Conservation (phyloP, 2,329 filamentous ascomycete genomes). For the Oidium heveae region DNA sequence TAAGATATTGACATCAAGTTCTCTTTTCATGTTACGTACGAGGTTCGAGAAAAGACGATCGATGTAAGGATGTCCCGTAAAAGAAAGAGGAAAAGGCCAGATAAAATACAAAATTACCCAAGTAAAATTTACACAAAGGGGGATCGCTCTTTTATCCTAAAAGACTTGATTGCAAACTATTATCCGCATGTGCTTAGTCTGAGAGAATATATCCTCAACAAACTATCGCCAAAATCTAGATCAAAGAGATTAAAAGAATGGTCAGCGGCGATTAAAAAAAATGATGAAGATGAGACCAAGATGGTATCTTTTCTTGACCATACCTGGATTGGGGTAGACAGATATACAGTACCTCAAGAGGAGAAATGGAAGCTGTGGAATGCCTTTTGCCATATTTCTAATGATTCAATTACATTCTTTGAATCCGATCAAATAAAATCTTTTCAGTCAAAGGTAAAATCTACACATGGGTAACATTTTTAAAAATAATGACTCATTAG, state of each 20-base stretch:
- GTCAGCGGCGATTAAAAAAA: conserved; percentile 13
- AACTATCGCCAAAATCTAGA: conserved; percentile 41
- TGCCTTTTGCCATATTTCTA: conserved; percentile 34
- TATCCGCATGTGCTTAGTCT: conserved; percentile 42
- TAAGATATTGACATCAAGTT: too few species aligned
- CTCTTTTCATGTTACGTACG: too few species aligned
- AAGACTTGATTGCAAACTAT: conserved; percentile 42
- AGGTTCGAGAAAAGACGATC: neutral
- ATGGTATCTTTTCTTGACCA: conserved; percentile 10
- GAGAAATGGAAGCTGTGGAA: conserved; percentile 29
- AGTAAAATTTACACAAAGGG: too few species aligned
- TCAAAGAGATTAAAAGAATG: conserved; percentile 31
- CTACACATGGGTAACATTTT: neutral
- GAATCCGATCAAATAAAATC: conserved; percentile 12
- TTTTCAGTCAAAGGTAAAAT: conserved; percentile 37
- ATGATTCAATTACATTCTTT: neutral
- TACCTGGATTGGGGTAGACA: conserved; percentile 12
- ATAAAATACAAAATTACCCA: neutral
- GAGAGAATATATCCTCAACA: conserved; percentile 41
- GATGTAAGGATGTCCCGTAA: conserved; percentile 16
- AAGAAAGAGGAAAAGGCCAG: conserved; percentile 16
- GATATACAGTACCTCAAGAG: conserved; percentile 8
- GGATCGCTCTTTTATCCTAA: conserved; percentile 15
- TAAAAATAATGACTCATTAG: conserved; percentile 17
- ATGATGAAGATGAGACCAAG: conserved; percentile 1